phyloP scores from a whole-genome alignment of 495 filamentous ascomycete species.

The Penicillium fimorum region DNA sequence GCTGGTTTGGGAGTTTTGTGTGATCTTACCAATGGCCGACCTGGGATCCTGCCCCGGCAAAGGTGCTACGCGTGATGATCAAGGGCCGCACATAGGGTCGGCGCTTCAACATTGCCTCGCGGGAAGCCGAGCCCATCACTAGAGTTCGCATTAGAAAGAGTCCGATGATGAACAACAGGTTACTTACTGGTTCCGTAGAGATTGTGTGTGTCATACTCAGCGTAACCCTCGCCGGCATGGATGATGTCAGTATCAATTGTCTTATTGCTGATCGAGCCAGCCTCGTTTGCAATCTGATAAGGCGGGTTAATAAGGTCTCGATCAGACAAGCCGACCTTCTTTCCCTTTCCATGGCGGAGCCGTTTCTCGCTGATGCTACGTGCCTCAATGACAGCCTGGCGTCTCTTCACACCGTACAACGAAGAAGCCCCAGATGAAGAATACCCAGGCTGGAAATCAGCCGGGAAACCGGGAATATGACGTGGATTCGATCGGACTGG shows the following conservation, averaged over 20 bases:
- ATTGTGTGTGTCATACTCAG: slow-evolving; percentile 83
- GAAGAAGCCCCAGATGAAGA: slow-evolving; percentile 14
- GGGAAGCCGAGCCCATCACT: slow-evolving; percentile 74
- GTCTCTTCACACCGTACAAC: slow-evolving; percentile 9
- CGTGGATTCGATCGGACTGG: slow-evolving; percentile 59
- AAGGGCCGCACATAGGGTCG: slow-evolving; percentile 67
- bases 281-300: slow-evolving; percentile 73
- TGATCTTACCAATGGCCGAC: slow-evolving; percentile 72
- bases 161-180: not conserved
- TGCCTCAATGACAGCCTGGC: too few species aligned
- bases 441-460: slow-evolving; percentile 61
- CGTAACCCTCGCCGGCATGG: slow-evolving; percentile 63
- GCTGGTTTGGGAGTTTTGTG: too few species aligned
- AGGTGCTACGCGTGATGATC: slow-evolving; percentile 82
- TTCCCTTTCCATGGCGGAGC: slow-evolving; percentile 16
- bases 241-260: slow-evolving; percentile 74
- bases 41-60: slow-evolving; percentile 71
- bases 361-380: slow-evolving; percentile 1
- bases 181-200: slow-evolving; percentile 70
- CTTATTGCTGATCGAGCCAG: slow-evolving; percentile 65
- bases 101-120: slow-evolving; percentile 65
- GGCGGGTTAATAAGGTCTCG: slow-evolving; percentile 68
- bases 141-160: slow-evolving; percentile 4
- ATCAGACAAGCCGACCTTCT: slow-evolving; percentile 55
- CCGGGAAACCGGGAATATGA: slow-evolving; percentile 68